These are phyloP conservation scores for Diversispora eburnea DNA, from an alignment of 192 early-diverging fungal genomes.

Conservation along the genomic window DNA sequence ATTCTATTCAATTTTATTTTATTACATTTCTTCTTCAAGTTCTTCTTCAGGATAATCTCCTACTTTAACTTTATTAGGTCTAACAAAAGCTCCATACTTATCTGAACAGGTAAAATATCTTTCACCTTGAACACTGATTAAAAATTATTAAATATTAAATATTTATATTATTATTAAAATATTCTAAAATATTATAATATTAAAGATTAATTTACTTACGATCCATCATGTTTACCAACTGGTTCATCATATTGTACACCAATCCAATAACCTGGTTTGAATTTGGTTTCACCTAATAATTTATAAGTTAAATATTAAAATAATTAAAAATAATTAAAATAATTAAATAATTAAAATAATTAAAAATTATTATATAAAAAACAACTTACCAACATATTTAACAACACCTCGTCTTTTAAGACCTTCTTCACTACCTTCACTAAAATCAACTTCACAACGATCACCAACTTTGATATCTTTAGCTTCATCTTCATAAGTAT, in stretches of 20 bases:
- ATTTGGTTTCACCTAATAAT: constrained; percentile 52
- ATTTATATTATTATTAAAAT: not conserved
- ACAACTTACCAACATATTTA: constrained; percentile 63
- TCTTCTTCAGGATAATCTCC: constrained; percentile 95
- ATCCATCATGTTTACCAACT: constrained; percentile 90
- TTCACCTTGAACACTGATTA: constrained; percentile 60
- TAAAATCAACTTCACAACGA: constrained; percentile 75
- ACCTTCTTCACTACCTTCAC: constrained; percentile 44
- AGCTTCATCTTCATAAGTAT: constrained; percentile 60
- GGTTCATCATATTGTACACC: constrained; percentile 97
- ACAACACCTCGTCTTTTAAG: constrained; percentile 60
- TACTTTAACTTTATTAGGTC: constrained; percentile 82
- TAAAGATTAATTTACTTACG: constrained; percentile 21
- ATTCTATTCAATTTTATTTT: not conserved
- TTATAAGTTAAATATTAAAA: constrained; percentile 10
- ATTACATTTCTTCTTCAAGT: constrained; percentile 24
- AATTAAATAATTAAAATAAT: not conserved
- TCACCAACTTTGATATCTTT: constrained; percentile 66
- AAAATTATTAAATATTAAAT: not conserved
- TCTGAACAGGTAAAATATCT: constrained; percentile 72
- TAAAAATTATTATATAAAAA: not conserved
- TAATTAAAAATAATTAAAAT: not conserved
- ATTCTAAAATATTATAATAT: not conserved
- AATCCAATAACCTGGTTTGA: constrained; percentile 89
- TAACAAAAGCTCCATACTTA: constrained; percentile 84